These are phyloP conservation scores for Malus domestica DNA, from an alignment of 306 rosid species.

Conservation along the genomic window DNA sequence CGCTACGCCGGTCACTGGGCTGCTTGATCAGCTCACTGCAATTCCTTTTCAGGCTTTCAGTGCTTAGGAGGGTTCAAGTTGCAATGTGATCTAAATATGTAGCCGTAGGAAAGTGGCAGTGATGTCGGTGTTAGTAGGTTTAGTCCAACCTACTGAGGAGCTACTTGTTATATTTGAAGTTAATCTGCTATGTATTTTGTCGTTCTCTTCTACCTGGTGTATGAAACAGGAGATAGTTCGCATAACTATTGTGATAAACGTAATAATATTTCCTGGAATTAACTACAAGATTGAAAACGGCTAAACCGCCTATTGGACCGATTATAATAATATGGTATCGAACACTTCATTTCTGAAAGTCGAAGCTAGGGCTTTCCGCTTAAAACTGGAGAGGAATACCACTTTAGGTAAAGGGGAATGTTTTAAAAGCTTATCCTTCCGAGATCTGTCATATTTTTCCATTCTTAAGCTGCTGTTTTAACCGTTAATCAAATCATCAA, in stretches of 20 bases:
- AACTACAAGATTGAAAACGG: background rate
- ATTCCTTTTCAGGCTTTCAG: constrained; percentile 44
- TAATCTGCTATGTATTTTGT: background rate
- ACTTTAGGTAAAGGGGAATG: too few relatives aligned
- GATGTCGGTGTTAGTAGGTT: background rate
- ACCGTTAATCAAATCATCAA: background rate
- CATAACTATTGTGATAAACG: background rate
- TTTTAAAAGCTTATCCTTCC: too few relatives aligned
- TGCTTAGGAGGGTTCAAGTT: background rate
- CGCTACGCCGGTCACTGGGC: constrained; percentile 70
- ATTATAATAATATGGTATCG: too few relatives aligned
- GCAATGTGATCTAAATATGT: background rate
- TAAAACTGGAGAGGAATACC: too few relatives aligned
- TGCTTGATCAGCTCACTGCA: constrained; percentile 58
- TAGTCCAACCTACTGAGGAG: background rate
- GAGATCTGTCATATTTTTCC: too few relatives aligned
- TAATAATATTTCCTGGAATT: background rate
- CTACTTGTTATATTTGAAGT: background rate
- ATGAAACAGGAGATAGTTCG: background rate
- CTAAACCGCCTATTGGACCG: background rate
- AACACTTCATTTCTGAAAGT: too few relatives aligned
- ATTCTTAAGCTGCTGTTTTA: too few relatives aligned
- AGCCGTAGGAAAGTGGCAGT: background rate
- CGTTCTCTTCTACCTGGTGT: background rate
- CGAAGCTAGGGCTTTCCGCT: too few relatives aligned